phyloP scores from a whole-genome alignment of 2,329 filamentous ascomycete genomes.

The Celoporthe dispersa region DNA sequence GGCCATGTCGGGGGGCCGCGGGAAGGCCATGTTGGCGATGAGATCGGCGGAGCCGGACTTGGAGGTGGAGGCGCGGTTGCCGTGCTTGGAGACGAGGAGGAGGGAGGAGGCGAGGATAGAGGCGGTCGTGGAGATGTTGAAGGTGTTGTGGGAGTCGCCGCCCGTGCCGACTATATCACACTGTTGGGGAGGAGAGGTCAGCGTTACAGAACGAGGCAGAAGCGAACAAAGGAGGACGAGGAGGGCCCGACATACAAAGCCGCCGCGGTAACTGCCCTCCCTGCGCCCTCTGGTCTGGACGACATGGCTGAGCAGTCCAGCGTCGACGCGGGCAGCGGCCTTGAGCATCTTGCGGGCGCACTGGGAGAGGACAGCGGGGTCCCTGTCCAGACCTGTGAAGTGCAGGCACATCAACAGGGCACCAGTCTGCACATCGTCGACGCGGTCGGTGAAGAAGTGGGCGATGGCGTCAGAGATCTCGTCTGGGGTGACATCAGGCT shows the following conservation, averaged over 20 bases:
- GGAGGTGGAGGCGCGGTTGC: constrained; percentile 92
- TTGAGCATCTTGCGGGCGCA: constrained; percentile 84
- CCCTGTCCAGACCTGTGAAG: constrained; percentile 84
- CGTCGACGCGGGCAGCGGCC: constrained; percentile 75
- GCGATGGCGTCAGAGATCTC: constrained; percentile 92
- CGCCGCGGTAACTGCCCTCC: constrained; percentile 79
- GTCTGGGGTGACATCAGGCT: constrained; percentile 63
- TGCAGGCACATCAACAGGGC: constrained; percentile 89
- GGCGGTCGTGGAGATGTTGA: constrained; percentile 95
- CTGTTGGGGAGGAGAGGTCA: constrained; percentile 39
- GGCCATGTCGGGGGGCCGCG: constrained; percentile 72
- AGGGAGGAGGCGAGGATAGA: constrained; percentile 88
- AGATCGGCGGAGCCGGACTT: constrained; percentile 95
- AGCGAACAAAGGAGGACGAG: neutral
- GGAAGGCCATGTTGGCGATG: constrained; percentile 70
- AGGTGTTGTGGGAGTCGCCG: constrained; percentile 95
- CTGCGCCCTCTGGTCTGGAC: constrained; percentile 64
- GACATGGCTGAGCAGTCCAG: constrained; percentile 61
- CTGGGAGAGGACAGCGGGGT: constrained; percentile 83
- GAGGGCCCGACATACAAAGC: constrained; percentile 65
- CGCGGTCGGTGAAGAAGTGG: constrained; percentile 86
- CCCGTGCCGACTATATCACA: constrained; percentile 97
- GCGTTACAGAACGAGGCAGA: constrained; percentile 8
- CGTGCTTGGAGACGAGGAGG: constrained; percentile 89
- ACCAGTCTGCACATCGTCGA: constrained; percentile 87